Conservation (phyloP, 768 basidiomycete species). For the Auricularia cornea region DNA sequence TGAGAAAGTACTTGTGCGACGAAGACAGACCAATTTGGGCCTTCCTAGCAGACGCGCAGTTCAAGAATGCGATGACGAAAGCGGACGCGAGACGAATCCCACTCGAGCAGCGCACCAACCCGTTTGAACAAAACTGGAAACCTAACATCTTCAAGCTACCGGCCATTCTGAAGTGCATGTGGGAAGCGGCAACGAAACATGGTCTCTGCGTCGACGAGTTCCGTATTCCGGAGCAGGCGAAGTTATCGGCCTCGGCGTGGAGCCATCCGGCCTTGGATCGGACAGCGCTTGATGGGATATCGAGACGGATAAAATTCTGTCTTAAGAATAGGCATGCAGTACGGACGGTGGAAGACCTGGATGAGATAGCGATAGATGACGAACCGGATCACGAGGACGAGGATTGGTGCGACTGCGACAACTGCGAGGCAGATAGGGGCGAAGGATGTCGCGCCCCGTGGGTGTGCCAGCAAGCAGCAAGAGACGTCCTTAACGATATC, state of each 20-base stretch:
- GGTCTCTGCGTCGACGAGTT: neutral
- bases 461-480: too few species aligned
- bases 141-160: neutral
- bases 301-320: too few species aligned
- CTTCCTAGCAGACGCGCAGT: neutral
- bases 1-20: neutral
- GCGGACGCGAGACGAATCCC: neutral
- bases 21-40: neutral
- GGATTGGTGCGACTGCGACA: too few species aligned
- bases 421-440: too few species aligned
- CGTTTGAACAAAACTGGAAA: neutral
- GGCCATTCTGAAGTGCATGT: neutral
- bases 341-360: too few species aligned
- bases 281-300: too few species aligned
- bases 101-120: neutral
- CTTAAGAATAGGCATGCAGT: too few species aligned
- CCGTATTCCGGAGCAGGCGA: neutral
- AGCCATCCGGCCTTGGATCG: neutral
- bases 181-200: neutral
- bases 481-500: too few species aligned
- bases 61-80: neutral
- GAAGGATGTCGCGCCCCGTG: too few species aligned
- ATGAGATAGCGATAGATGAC: too few species aligned
- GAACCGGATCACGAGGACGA: too few species aligned
- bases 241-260: neutral